Conservation (phyloP, 345 rosid genomes). For the Turnera subulata region DNA sequence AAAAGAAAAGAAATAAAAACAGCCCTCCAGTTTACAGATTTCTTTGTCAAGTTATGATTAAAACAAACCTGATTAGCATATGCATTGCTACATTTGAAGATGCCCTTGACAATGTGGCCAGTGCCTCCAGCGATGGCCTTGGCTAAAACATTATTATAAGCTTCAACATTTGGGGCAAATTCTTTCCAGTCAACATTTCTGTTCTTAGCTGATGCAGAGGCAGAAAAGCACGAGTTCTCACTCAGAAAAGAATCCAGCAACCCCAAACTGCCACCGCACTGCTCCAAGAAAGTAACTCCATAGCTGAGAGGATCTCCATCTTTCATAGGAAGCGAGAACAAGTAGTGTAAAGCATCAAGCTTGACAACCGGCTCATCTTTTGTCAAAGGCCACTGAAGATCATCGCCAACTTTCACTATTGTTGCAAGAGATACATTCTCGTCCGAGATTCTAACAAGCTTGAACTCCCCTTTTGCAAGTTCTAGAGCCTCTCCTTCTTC, state of each 20-base stretch:
- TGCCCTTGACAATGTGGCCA: conserved; percentile 82
- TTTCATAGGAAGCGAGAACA: conserved; percentile 74
- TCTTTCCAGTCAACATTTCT: conserved; percentile 61
- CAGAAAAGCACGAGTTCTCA: conserved; percentile 70
- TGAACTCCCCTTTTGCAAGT: conserved; percentile 62
- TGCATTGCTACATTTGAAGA: conserved; percentile 71
- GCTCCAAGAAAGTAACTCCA: conserved; percentile 61
- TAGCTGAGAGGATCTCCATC: conserved; percentile 77
- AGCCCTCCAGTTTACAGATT: too few relatives aligned
- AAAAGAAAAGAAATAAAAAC: too few relatives aligned
- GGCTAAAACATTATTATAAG: conserved; percentile 68
- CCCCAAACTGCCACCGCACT: conserved; percentile 26
- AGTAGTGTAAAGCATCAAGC: conserved; percentile 60
- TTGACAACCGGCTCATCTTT: conserved; percentile 92
- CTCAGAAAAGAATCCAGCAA: conserved; percentile 56
- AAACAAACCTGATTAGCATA: conserved; percentile 70
- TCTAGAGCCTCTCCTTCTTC: conserved; percentile 76
- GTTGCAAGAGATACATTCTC: conserved; percentile 57
- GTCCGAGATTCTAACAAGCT: conserved; percentile 46
- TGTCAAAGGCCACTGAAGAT: conserved; percentile 85
- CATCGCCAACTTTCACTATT: conserved; percentile 57
- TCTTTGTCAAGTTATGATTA: too few relatives aligned
- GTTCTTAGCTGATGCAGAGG: conserved; percentile 21
- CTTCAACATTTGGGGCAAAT: conserved; percentile 76
- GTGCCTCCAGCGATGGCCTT: conserved; percentile 95